These are phyloP conservation scores for Hypomyces rosellus DNA, from an alignment of 2,329 filamentous ascomycete species.

Conservation along the genomic window DNA sequence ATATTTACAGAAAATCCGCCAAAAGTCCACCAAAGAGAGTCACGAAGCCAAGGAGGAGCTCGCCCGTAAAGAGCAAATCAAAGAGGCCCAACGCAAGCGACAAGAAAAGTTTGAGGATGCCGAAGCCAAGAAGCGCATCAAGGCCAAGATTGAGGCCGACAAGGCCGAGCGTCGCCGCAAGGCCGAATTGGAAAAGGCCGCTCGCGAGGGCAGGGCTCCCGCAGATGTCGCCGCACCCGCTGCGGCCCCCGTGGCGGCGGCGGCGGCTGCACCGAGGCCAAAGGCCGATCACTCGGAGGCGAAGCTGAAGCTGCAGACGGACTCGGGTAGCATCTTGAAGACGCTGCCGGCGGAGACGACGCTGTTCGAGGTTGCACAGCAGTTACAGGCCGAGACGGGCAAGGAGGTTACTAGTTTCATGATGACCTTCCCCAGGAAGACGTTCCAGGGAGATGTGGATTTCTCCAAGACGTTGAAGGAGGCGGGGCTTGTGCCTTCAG, in stretches of 20 bases:
- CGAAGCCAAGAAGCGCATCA: conserved; percentile 81
- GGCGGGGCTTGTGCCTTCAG: conserved; percentile 81
- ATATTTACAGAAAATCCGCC: conserved; percentile 55
- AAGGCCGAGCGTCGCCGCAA: conserved; percentile 84
- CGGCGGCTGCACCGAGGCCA: conserved; percentile 49
- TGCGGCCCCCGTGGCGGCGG: conserved; percentile 40
- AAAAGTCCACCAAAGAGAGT: conserved; percentile 82
- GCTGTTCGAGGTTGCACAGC: conserved; percentile 82
- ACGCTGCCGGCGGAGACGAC: conserved; percentile 85
- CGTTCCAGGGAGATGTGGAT: conserved; percentile 61
- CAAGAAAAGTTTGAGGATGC: conserved; percentile 81
- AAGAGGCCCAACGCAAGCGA: conserved; percentile 80
- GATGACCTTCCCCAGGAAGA: conserved; percentile 82
- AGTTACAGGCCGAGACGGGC: conserved; percentile 65
- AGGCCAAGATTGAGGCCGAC: conserved; percentile 90
- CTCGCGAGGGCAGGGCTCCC: conserved; percentile 65
- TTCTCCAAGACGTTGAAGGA: conserved; percentile 91
- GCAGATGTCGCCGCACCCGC: conserved; percentile 36
- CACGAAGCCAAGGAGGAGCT: conserved; percentile 90
- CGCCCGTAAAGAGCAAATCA: conserved; percentile 80
- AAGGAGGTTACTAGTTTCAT: conserved; percentile 68
- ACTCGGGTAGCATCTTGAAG: conserved; percentile 70
- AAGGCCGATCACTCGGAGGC: conserved; percentile 72
- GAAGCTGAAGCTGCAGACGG: conserved; percentile 73
- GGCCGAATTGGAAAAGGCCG: conserved; percentile 78